Evolutionary conservation across 2,329 filamentous ascomycete genomes (phyloP).

Genomic region (Alternaria atra): DNA sequence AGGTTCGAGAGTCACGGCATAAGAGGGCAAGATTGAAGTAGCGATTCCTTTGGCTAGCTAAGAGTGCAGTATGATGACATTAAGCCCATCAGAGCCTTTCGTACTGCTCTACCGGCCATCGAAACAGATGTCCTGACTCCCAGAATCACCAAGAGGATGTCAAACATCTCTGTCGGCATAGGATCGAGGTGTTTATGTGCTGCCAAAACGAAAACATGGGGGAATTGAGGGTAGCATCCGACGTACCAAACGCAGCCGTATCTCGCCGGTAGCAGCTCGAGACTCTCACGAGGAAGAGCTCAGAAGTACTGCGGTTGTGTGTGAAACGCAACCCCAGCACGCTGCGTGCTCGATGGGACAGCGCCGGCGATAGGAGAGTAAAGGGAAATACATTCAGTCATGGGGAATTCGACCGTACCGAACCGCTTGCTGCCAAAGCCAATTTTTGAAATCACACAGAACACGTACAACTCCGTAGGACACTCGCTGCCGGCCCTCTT

Average conservation of each 20-base stretch:
- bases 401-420: conserved; percentile 51
- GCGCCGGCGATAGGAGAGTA: conserved; percentile 38
- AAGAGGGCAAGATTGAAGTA: conserved; percentile 28
- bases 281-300: conserved; percentile 38
- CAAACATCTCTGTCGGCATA: conserved; percentile 34
- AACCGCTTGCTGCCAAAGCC: conserved; percentile 53
- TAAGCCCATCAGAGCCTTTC: conserved; percentile 28
- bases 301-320: conserved; percentile 25
- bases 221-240: conserved; percentile 46
- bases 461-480: conserved; percentile 52
- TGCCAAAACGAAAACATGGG: conserved; percentile 45
- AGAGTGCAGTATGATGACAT: conserved; percentile 40
- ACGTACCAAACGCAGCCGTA: conserved; percentile 41
- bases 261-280: conserved; percentile 32
- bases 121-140: conserved; percentile 33
- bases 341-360: conserved; percentile 36
- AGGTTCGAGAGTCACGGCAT: conserved; percentile 1
- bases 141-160: conserved; percentile 32
- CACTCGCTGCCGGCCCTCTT: conserved; percentile 49
- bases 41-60: conserved; percentile 43
- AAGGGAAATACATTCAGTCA: conserved; percentile 53
- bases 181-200: conserved; percentile 35
- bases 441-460: conserved; percentile 51
- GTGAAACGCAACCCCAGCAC: conserved; percentile 27
- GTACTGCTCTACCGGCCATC: conserved; percentile 28